Percentiles rank a stretch among this genome's conserved stretches.
phyloP scores from a whole-genome alignment of 2,329 filamentous ascomycete genomes.

The Ophiostoma piceae region DNA sequence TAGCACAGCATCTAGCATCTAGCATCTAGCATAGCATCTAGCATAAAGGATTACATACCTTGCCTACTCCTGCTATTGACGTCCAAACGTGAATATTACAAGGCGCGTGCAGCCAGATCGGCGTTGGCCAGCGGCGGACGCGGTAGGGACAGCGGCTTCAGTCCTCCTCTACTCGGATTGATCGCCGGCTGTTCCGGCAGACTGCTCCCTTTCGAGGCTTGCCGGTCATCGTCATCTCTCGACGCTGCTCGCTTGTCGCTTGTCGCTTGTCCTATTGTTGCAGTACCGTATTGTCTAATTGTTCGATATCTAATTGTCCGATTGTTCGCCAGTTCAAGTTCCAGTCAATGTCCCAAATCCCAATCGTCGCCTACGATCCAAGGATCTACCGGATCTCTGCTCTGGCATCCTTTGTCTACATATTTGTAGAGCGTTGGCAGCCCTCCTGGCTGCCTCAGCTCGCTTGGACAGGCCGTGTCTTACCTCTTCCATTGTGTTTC shows the following conservation, averaged over 20 bases:
- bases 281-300: neutral
- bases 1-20: neutral
- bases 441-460: conserved; percentile 7
- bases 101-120: neutral
- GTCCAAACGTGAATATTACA: neutral
- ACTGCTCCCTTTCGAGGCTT: neutral
- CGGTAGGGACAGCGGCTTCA: too few species aligned
- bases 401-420: neutral
- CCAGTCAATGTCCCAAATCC: neutral
- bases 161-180: neutral
- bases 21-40: neutral
- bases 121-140: too few species aligned
- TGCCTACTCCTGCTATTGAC: neutral
- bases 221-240: neutral
- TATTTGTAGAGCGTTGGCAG: neutral
- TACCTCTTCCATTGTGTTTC: neutral
- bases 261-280: too few species aligned
- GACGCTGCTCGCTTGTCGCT: neutral
- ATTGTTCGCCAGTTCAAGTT: too few species aligned
- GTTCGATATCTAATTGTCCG: neutral
- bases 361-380: neutral
- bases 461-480: neutral
- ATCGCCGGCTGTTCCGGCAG: neutral
- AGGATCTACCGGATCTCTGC: neutral
- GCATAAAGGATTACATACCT: neutral